A percentile compares a stretch with the other conserved stretches of the same genome.
Evolutionary conservation across 2,329 filamentous ascomycete genomes (phyloP).

Genomic region (Nemania bipapillata): DNA sequence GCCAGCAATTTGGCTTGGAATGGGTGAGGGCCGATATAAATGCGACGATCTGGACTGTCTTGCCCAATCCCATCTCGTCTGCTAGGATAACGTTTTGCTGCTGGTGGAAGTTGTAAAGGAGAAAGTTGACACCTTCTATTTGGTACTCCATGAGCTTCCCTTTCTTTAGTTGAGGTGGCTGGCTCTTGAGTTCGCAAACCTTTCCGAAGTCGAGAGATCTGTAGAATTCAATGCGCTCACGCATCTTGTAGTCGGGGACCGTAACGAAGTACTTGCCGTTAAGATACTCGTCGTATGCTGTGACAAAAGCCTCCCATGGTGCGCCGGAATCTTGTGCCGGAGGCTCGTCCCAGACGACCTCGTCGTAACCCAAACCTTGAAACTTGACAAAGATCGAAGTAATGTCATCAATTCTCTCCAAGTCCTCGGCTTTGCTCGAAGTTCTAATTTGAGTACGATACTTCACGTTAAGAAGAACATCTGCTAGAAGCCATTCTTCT

Average conservation of each 20-base stretch:
- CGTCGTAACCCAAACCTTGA: conserved; percentile 89
- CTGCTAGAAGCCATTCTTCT: conserved; percentile 83
- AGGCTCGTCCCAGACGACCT: conserved; percentile 87
- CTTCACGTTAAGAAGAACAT: conserved; percentile 87
- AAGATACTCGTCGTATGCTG: conserved; percentile 88
- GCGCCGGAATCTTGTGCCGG: conserved; percentile 72
- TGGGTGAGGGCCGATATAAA: conserved; percentile 79
- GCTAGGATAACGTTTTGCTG: conserved; percentile 89
- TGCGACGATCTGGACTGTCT: conserved; percentile 92
- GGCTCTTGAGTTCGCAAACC: conserved; percentile 73
- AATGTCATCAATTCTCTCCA: conserved; percentile 77
- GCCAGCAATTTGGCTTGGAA: conserved; percentile 79
- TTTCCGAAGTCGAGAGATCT: conserved; percentile 72
- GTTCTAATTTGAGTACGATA: conserved; percentile 64
- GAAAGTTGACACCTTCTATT: conserved; percentile 91
- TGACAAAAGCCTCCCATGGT: conserved; percentile 81
- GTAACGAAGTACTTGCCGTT: conserved; percentile 75
- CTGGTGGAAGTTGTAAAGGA: conserved; percentile 87
- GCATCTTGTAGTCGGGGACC: conserved; percentile 69
- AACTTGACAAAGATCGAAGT: conserved; percentile 85
- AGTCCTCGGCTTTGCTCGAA: conserved; percentile 74
- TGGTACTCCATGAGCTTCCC: conserved; percentile 94
- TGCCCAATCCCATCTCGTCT: conserved; percentile 98
- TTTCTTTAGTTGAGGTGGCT: conserved; percentile 78
- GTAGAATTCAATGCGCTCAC: conserved; percentile 73